These are phyloP conservation scores for Naumovozyma castellii DNA, from an alignment of 805 yeast genomes.

Conservation along the genomic window DNA sequence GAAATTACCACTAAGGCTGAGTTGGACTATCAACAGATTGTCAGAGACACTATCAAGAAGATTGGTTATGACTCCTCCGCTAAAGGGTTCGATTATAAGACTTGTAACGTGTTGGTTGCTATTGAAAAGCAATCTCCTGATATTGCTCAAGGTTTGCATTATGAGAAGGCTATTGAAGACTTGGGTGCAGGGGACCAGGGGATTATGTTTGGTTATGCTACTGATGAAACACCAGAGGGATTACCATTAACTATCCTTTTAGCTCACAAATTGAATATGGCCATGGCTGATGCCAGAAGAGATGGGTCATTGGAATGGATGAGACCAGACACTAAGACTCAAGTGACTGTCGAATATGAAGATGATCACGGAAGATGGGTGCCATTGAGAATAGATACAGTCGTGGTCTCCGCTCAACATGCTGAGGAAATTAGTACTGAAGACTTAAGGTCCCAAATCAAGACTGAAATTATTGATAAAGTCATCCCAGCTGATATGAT, in stretches of 20 bases:
- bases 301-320: constrained; percentile 90
- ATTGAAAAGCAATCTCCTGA: constrained; percentile 99
- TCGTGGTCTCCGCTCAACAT: constrained; percentile 96
- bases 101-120: constrained; percentile 97
- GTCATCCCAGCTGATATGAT: constrained; percentile 85
- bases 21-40: constrained; percentile 92
- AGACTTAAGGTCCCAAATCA: constrained; percentile 73
- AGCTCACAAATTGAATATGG: constrained; percentile 93
- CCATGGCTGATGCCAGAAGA: constrained; percentile 95
- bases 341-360: constrained; percentile 94
- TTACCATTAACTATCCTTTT: constrained; percentile 89
- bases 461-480: constrained; percentile 75
- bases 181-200: constrained; percentile 99
- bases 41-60: constrained; percentile 96
- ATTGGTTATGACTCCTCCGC: constrained; percentile 95
- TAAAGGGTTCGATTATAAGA: constrained; percentile 98
- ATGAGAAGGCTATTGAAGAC: constrained; percentile 90
- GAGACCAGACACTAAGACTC: constrained; percentile 99
- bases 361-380: constrained; percentile 91
- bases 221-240: constrained; percentile 97
- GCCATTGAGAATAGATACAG: constrained; percentile 94
- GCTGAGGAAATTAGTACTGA: constrained; percentile 92
- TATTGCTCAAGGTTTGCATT: constrained; percentile 98
- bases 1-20: constrained; percentile 96
- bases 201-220: constrained; percentile 99